Conservation (phyloP, 108 stramenopile species). For the Cyclotella atomus region DNA sequence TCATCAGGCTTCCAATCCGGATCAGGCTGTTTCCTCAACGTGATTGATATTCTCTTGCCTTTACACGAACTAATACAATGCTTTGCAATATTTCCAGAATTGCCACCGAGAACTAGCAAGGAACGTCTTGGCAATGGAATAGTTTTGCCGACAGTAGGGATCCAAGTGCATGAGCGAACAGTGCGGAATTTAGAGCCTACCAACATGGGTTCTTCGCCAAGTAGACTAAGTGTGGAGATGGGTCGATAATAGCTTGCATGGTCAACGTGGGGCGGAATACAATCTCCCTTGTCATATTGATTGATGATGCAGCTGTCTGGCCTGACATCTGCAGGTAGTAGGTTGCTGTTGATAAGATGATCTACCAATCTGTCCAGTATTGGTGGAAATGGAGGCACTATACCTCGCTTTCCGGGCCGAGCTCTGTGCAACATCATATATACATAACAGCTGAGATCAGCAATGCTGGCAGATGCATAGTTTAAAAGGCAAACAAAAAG, state of each 20-base stretch:
- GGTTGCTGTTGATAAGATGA: slow-evolving; percentile 18
- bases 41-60: slow-evolving; percentile 46
- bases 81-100: slow-evolving; percentile 46
- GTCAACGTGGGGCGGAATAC: slow-evolving; percentile 53
- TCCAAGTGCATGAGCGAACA: slow-evolving; percentile 36
- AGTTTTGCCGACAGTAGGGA: slow-evolving; percentile 30
- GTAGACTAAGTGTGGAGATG: slow-evolving; percentile 41
- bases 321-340: slow-evolving; percentile 25
- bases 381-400: slow-evolving; percentile 40
- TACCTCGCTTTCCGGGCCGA: slow-evolving; percentile 43
- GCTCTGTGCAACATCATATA: slow-evolving; percentile 4
- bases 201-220: slow-evolving; percentile 52
- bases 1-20: slow-evolving; percentile 54
- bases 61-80: slow-evolving; percentile 51
- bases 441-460: no score
- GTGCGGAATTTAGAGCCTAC: slow-evolving; percentile 45
- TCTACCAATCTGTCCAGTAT: slow-evolving; percentile 32
- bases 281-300: slow-evolving; percentile 44
- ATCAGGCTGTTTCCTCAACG: slow-evolving; percentile 47
- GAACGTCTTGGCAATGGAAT: slow-evolving; percentile 35
- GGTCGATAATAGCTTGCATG: slow-evolving; percentile 44
- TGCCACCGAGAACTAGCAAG: slow-evolving; percentile 48
- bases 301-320: slow-evolving; percentile 56
- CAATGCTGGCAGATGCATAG: no score
- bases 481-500: no score